phyloP scores from a whole-genome alignment of 108 stramenopile genomes.

The Discostella stelligeroides region DNA sequence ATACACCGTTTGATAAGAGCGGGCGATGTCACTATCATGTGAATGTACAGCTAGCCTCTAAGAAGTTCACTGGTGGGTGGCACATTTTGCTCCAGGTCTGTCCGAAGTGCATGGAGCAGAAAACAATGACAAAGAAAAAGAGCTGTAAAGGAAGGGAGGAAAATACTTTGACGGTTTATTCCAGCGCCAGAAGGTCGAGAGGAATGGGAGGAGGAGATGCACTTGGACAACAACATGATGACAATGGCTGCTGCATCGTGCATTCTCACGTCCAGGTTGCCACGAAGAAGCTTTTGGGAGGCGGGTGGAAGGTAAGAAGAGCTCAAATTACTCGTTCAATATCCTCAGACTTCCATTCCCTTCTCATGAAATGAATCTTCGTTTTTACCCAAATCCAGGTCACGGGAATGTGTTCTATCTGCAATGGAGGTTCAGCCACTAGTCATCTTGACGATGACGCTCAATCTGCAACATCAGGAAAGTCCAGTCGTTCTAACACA shows the following conservation, averaged over 20 bases:
- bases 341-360: no score
- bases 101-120: constrained; percentile 50
- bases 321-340: no score
- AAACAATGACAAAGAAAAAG: neutral
- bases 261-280: constrained; percentile 51
- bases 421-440: constrained; percentile 24
- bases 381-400: neutral
- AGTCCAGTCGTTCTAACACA: constrained; percentile 14
- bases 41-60: constrained; percentile 41
- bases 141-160: neutral
- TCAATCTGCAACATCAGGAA: constrained; percentile 30
- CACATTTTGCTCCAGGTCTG: constrained; percentile 31
- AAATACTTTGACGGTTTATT: neutral
- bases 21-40: constrained; percentile 49
- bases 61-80: constrained; percentile 50
- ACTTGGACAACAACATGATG: constrained; percentile 27
- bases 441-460: constrained; percentile 37
- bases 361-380: no score
- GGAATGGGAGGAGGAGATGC: constrained; percentile 10
- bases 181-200: neutral
- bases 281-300: constrained; percentile 40
- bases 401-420: constrained; percentile 21
- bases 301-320: constrained; percentile 39
- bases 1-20: constrained; percentile 48
- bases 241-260: constrained; percentile 45